These are phyloP conservation scores for Martensiomyces pterosporus DNA, from an alignment of 192 early-diverging fungal genomes.

Conservation along the genomic window DNA sequence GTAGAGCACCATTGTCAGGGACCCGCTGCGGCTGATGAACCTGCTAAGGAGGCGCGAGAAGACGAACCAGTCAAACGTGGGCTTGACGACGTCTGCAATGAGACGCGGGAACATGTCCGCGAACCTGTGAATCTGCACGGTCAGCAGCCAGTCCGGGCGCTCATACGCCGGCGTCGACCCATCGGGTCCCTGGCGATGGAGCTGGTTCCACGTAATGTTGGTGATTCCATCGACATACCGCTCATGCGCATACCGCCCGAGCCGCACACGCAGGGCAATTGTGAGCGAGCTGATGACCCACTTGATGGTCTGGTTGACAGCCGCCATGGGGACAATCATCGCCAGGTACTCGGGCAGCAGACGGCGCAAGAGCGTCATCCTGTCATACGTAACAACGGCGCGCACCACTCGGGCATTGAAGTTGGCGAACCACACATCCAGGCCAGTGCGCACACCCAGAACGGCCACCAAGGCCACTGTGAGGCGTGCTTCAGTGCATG, in stretches of 20 bases:
- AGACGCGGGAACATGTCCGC: slow-evolving; percentile 49
- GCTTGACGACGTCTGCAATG: slow-evolving; percentile 46
- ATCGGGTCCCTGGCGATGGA: slow-evolving; percentile 23
- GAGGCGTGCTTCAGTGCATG: slow-evolving; percentile 42
- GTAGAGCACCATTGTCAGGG: slow-evolving; percentile 46
- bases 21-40: slow-evolving; percentile 39
- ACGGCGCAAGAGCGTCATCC: slow-evolving; percentile 29
- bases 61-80: slow-evolving; percentile 47
- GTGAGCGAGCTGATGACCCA: slow-evolving; percentile 48
- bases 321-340: slow-evolving; percentile 48
- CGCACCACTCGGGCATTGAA: slow-evolving; percentile 48
- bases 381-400: slow-evolving; percentile 42
- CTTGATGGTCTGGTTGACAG: slow-evolving; percentile 50
- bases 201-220: slow-evolving; percentile 50
- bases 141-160: slow-evolving; percentile 50
- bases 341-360: slow-evolving; percentile 48
- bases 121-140: slow-evolving; percentile 51
- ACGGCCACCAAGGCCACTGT: slow-evolving; percentile 30
- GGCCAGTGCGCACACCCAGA: slow-evolving; percentile 36
- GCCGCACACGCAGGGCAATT: slow-evolving; percentile 42
- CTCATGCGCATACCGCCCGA: slow-evolving; percentile 40
- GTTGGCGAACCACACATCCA: slow-evolving; percentile 50
- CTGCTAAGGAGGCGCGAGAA: slow-evolving; percentile 47
- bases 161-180: slow-evolving; percentile 28
- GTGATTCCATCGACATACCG: slow-evolving; percentile 51